phyloP scores from a whole-genome alignment of 179 eudicot genomes.

The Amaranthus tricolor region DNA sequence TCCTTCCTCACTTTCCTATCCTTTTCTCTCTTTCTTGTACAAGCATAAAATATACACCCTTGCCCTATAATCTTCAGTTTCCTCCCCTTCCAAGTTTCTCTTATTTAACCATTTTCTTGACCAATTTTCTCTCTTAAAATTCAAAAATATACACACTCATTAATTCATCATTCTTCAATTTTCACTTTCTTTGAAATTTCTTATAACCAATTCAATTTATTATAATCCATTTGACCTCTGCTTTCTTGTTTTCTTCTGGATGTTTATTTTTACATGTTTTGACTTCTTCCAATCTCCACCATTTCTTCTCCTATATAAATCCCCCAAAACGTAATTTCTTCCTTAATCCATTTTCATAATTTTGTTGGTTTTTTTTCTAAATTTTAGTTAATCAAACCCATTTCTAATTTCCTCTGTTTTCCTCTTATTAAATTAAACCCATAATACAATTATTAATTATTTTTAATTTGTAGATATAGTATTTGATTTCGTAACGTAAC shows the following conservation, averaged over 20 bases:
- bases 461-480: neutral
- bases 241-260: neutral
- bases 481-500: neutral
- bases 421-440: neutral
- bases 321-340: no score
- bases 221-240: constrained; percentile 11
- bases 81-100: constrained; percentile 29
- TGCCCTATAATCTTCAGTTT: constrained; percentile 33
- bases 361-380: no score
- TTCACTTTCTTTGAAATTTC: neutral
- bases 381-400: neutral
- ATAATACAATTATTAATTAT: neutral
- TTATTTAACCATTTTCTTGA: neutral
- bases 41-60: neutral
- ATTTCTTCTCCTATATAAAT: neutral
- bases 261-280: constrained; percentile 19
- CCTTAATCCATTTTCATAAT: neutral
- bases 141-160: constrained; percentile 2
- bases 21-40: neutral
- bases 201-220: neutral
- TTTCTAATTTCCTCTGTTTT: neutral
- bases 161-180: constrained; percentile 6
- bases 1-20: neutral
- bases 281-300: constrained; percentile 27
- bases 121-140: neutral